Base-by-base conservation (phyloP, 257 asterid species). In the Mitragyna speciosa region DNA sequence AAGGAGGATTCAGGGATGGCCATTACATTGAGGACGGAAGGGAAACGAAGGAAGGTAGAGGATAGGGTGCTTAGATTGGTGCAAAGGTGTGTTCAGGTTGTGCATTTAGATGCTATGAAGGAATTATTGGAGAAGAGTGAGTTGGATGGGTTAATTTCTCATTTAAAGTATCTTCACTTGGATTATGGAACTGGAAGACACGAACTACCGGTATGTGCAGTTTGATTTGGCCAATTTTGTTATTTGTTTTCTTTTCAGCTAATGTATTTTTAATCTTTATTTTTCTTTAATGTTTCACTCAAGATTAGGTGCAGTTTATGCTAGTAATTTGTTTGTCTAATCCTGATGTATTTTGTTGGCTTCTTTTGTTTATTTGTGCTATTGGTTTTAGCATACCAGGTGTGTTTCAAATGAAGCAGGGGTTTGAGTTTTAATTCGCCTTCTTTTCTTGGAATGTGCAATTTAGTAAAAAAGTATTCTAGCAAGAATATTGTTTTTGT, bases 101-200 rank as follows among this genome's bases (percentile, higher is more conserved):
- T 85, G 45, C 98, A 95, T 87, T 81, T 95, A 84, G 94, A 91
- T 79, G 92, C 90, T 80, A 91, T 93, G 91, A 91, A 76, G 89
- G 87, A 84, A 64, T 86, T 90, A 82, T 78, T 93, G 86, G 87
- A 83, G 85, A 82, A 84, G 63, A 87, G 82, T 65, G 93, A 95
- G 28, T 91, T 78, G 85, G 94, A 89, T 84, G 88, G 91, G 66
- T 91, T 89, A 8, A 78, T 89, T 81, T 88, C 88, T 1, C 97
- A 90, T 84, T 85, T 93, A 77, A 89, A 88, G 82, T 94, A 90
- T 91, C 97, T 94, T 79, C 90, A 90, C 85, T 82, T 90, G 88
- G 89, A 86, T 84, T 82, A 79, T 81, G 94, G 94, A 63, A n/a
- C 85, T 90, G 58, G 97, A 91, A 78, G 97, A 92, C 86, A 82